A percentile compares a stretch with the other conserved stretches of the same genome.
These are phyloP conservation scores for Rosa chinensis DNA, from an alignment of 306 rosid species.

Conservation along the genomic window DNA sequence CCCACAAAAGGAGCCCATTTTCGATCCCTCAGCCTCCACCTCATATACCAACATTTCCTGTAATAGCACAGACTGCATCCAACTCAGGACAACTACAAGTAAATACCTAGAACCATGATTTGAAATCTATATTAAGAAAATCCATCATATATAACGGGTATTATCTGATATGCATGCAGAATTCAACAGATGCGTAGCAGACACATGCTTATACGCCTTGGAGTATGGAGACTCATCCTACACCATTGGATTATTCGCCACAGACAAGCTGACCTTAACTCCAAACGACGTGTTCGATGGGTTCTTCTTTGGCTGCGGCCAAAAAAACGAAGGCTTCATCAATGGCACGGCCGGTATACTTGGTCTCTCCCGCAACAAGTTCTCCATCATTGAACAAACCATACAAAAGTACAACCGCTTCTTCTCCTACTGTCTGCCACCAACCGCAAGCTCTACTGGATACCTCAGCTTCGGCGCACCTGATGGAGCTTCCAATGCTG, in stretches of 20 bases:
- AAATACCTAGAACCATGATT: not conserved
- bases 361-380: slow-evolving; percentile 64
- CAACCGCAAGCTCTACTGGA: slow-evolving; percentile 51
- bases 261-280: slow-evolving; percentile 44
- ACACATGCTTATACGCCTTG: slow-evolving; percentile 45
- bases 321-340: slow-evolving; percentile 61
- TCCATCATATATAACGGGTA: too few relatives aligned
- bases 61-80: slow-evolving; percentile 35
- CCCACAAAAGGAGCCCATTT: not conserved
- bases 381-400: slow-evolving; percentile 66
- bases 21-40: slow-evolving; percentile 16
- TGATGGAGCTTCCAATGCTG: not conserved
- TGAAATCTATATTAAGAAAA: not conserved
- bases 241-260: slow-evolving; percentile 52
- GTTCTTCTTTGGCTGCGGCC: slow-evolving; percentile 77
- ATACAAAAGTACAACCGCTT: slow-evolving; percentile 37
- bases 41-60: slow-evolving; percentile 59
- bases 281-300: slow-evolving; percentile 22
- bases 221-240: slow-evolving; percentile 55
- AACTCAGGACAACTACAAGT: slow-evolving; percentile 54
- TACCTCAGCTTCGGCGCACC: slow-evolving; percentile 44
- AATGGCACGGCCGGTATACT: slow-evolving; percentile 53
- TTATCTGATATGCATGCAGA: not conserved
- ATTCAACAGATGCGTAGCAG: slow-evolving; percentile 19
- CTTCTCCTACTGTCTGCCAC: slow-evolving; percentile 77